phyloP scores from a whole-genome alignment of 495 filamentous ascomycete genomes.

The Penicillium cataractarum region DNA sequence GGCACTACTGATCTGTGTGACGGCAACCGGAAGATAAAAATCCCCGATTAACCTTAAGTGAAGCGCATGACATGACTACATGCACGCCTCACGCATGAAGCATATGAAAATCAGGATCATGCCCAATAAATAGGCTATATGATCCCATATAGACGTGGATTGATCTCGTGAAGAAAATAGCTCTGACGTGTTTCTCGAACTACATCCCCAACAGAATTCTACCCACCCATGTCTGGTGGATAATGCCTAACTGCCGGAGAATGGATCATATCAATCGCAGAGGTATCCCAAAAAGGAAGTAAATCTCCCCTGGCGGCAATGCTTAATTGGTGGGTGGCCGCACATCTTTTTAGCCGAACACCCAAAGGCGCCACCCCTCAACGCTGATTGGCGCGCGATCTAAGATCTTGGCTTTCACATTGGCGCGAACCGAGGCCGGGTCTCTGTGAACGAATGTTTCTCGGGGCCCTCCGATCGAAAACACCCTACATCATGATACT shows the following conservation, averaged over 20 bases:
- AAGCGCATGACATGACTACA: neutral
- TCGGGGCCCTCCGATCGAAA: neutral
- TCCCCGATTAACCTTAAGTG: neutral
- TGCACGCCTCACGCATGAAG: neutral
- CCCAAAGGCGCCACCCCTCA: neutral
- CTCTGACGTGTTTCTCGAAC: neutral
- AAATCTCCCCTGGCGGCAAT: slow-evolving; percentile 4
- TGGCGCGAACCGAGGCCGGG: slow-evolving; percentile 16
- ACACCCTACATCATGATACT: neutral
- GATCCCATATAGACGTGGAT: neutral
- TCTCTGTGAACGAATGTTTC: neutral
- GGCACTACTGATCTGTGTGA: neutral
- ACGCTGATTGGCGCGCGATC: slow-evolving; percentile 6
- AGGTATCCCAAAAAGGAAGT: slow-evolving; percentile 9
- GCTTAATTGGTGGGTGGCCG: slow-evolving; percentile 3
- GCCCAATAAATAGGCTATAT: slow-evolving; percentile 4
- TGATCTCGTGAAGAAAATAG: neutral
- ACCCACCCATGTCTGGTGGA: neutral
- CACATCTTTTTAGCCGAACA: neutral
- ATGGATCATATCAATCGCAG: slow-evolving; percentile 12
- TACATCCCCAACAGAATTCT: neutral
- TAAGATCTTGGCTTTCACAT: slow-evolving; percentile 17
- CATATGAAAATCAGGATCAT: neutral
- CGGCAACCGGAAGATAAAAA: neutral
- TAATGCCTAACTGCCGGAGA: neutral